Evolutionary conservation across 805 yeast genomes (phyloP).

Genomic region (Kuraishia capsulata): DNA sequence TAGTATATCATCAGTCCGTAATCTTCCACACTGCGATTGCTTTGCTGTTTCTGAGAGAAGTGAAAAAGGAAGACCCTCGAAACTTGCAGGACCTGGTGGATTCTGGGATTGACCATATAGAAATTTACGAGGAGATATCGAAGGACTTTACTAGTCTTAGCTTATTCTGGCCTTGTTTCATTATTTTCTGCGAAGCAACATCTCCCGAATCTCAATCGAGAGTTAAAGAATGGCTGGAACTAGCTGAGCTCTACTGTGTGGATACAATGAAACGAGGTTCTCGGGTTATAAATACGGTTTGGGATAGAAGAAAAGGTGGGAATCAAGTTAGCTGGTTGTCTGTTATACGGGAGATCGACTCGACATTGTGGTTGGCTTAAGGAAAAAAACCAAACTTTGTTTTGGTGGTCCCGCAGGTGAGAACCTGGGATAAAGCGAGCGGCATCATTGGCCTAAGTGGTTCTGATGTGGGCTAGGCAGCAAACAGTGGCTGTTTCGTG

Average conservation of each 20-base stretch:
- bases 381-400: no score
- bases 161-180: not conserved
- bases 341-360: not conserved
- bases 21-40: not conserved
- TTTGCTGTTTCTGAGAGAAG: not conserved
- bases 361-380: not conserved
- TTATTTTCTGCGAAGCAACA: not conserved
- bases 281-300: not conserved
- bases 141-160: not conserved
- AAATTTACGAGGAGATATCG: not conserved
- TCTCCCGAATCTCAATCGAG: not conserved
- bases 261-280: not conserved
- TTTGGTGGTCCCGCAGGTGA: constrained; percentile 18
- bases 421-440: constrained; percentile 21
- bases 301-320: not conserved
- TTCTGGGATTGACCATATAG: not conserved
- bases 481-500: constrained; percentile 16
- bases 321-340: not conserved
- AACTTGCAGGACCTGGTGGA: not conserved
- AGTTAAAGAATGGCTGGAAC: not conserved
- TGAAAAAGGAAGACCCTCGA: not conserved
- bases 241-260: not conserved
- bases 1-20: not conserved
- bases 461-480: constrained; percentile 14
- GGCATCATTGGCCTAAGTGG: constrained; percentile 21